A percentile compares a stretch with the other conserved stretches of the same genome.
These are phyloP conservation scores for Cyclostephanos tholiformis DNA, from an alignment of 108 stramenopile species.

Conservation along the genomic window DNA sequence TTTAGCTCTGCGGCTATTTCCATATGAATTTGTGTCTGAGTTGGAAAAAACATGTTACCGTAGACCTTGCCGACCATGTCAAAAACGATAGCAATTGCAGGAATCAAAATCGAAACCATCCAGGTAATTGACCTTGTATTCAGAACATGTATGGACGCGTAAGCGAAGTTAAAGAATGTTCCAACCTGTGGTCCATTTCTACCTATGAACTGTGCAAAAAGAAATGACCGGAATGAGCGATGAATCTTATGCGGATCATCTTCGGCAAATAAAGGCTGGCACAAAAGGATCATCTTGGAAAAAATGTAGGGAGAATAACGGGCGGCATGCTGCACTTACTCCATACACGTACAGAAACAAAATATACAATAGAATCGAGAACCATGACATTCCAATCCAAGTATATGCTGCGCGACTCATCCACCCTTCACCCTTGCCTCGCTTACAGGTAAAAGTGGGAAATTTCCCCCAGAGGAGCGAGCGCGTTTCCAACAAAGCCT, in stretches of 20 bases:
- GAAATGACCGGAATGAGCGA: not conserved
- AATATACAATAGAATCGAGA: constrained; percentile 71
- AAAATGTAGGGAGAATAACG: too few species aligned
- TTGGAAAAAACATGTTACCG: constrained; percentile 82
- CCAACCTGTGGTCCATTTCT: constrained; percentile 44
- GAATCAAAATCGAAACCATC: constrained; percentile 65
- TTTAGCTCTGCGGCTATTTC: constrained; percentile 51
- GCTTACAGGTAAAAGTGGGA: constrained; percentile 66
- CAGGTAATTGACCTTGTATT: constrained; percentile 69
- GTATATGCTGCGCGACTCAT: constrained; percentile 70
- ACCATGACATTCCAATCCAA: constrained; percentile 67
- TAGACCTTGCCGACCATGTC: constrained; percentile 83
- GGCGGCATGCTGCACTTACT: constrained; percentile 41
- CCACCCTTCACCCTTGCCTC: constrained; percentile 64
- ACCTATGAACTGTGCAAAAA: constrained; percentile 43
- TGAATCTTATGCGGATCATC: too few species aligned
- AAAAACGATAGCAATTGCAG: constrained; percentile 61
- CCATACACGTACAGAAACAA: constrained; percentile 65
- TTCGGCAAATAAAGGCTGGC: too few species aligned
- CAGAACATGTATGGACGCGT: constrained; percentile 62
- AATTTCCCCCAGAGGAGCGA: constrained; percentile 76
- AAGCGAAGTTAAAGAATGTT: constrained; percentile 58
- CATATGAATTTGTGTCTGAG: constrained; percentile 86
- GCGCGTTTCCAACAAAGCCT: constrained; percentile 73
- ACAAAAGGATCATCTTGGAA: too few species aligned